Base-by-base conservation (phyloP, 179 eudicot genomes). In the Nepenthes alata region DNA sequence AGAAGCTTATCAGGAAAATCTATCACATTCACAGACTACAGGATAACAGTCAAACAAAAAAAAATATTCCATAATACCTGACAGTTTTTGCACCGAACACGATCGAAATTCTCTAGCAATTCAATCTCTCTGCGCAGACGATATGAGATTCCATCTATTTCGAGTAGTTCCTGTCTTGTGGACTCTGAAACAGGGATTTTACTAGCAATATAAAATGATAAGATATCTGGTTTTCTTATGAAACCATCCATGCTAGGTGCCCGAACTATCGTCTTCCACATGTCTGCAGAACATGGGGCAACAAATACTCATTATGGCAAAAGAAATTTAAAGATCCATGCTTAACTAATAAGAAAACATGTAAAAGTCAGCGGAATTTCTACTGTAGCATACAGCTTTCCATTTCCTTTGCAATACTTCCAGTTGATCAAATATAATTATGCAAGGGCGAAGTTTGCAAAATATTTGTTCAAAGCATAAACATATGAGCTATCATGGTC, bases 141-240 rank as follows among this genome's bases (percentile, higher is more conserved):
- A 73, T 84, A 86, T 54, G 95, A 81, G 71, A 80, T 81, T 56
- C 96, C 98, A 78, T 89, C 83, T 55, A 91, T 91, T 62, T 91
- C 98, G 57, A 91, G 77, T 58, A 91, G 89, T 77, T 91, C 98
- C 73, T 89, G 98, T 76, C 95, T 86, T 14, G 81, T 75, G 58
- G 89, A 77, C 70, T 81, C 98, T 35, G 96, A 91, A 47, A 86
- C 82, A 37, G 96, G 96, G 74, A 86, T 79, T 79, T 84, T 91
- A 78, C 96, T 89, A 57, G 86, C 98, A 64, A 91, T 74, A 61
- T 84, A 73, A 72, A 89, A 91, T 5, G 98, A 91, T 56, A 91
- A 75, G 59, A 79, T 75, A 62, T 77, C 89, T 5, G 98, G 98
- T 49, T 86, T 81, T 70, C 70, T 80, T 48, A 81, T 80, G 61